phyloP scores from a whole-genome alignment of 768 basidiomycete species.

The Suillus subaureus region DNA sequence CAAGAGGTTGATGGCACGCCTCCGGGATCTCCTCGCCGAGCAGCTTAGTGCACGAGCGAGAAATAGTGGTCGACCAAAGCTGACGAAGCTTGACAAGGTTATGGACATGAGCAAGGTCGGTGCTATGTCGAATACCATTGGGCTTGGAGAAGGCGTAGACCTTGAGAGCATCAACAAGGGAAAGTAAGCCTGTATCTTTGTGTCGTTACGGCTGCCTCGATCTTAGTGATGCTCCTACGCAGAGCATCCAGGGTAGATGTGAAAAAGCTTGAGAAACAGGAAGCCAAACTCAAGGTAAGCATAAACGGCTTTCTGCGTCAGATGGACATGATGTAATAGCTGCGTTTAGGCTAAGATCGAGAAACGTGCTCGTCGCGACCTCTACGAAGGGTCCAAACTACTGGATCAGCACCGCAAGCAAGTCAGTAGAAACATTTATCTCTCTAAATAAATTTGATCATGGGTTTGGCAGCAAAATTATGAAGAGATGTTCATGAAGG shows the following conservation, averaged over 20 bases:
- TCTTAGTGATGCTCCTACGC: constrained; percentile 17
- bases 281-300: constrained; percentile 86
- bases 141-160: constrained; percentile 81
- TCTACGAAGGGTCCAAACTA: constrained; percentile 96
- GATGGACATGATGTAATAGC: constrained; percentile 1
- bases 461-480: constrained; percentile 75
- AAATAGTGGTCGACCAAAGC: constrained; percentile 61
- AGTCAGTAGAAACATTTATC: constrained; percentile 39
- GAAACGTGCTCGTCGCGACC: constrained; percentile 85
- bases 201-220: constrained; percentile 7
- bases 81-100: constrained; percentile 81
- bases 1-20: constrained; percentile 65
- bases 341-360: constrained; percentile 85
- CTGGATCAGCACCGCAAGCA: constrained; percentile 92
- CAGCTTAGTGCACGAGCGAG: constrained; percentile 60
- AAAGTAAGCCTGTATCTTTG: constrained; percentile 56
- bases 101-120: constrained; percentile 85
- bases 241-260: constrained; percentile 92
- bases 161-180: constrained; percentile 93
- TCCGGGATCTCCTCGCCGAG: constrained; percentile 65
- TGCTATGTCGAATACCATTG: constrained; percentile 78
- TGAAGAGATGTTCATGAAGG: constrained; percentile 99
- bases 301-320: neutral
- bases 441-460: constrained; percentile 1
- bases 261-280: constrained; percentile 95